These are phyloP conservation scores for Strombidium stylifer DNA, from an alignment of 73 alveolate species.

Conservation along the genomic window DNA sequence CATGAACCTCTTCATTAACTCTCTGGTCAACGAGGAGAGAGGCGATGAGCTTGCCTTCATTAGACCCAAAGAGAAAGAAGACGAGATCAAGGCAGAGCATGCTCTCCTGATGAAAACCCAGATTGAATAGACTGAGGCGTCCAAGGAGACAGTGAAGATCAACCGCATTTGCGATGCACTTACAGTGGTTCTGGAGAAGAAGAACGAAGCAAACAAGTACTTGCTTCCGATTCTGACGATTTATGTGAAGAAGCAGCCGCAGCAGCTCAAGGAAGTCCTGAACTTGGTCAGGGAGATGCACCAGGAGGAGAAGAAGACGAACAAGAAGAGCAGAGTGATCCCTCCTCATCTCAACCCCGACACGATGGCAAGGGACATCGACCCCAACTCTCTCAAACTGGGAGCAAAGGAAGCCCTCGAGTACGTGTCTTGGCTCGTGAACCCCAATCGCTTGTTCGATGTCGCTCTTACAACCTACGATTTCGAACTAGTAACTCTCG, in stretches of 20 bases:
- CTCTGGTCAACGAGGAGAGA: conserved; percentile 81
- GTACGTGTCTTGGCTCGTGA: conserved; percentile 96
- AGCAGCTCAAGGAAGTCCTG: conserved; percentile 76
- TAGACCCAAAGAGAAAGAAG: conserved; percentile 67
- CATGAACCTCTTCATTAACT: conserved; percentile 81
- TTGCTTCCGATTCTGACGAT: conserved; percentile 74
- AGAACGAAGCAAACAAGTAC: conserved; percentile 47
- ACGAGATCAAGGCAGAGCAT: conserved; percentile 39
- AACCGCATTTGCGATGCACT: conserved; percentile 78
- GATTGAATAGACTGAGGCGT: conserved; percentile 19
- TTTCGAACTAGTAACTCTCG: conserved; percentile 92
- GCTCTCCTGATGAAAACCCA: conserved; percentile 20
- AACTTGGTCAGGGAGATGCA: conserved; percentile 58
- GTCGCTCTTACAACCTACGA: conserved; percentile 97
- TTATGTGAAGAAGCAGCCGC: conserved; percentile 71
- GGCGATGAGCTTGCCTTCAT: conserved; percentile 81
- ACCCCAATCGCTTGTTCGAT: conserved; percentile 92
- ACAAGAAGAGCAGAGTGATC: conserved; percentile 46
- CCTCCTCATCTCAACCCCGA: conserved; percentile 89
- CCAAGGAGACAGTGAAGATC: conserved; percentile 59
- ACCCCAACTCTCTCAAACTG: conserved; percentile 59
- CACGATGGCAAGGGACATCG: conserved; percentile 57
- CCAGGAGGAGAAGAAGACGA: conserved; percentile 61
- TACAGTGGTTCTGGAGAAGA: conserved; percentile 53
- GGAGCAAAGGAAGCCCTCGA: conserved; percentile 92